phyloP scores from a whole-genome alignment of 768 basidiomycete genomes.

The Solioccasus polychromus region DNA sequence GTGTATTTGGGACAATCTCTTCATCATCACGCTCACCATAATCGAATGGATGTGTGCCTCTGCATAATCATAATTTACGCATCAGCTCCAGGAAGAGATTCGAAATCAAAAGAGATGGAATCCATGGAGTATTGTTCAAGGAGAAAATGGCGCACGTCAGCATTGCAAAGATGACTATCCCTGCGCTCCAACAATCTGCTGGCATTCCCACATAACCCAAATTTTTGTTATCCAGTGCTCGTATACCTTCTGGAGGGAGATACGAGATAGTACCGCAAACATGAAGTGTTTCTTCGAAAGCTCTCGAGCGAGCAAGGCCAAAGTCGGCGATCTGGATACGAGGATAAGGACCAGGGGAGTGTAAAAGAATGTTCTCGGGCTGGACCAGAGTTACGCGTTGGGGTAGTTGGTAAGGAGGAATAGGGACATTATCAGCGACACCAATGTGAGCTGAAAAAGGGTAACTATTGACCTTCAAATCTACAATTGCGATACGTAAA shows the following conservation, averaged over 20 bases:
- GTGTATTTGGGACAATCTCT: conserved; percentile 3
- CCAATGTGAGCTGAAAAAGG: background rate
- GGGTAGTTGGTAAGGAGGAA: background rate
- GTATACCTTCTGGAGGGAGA: conserved; percentile 80
- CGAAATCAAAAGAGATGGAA: too few relatives aligned
- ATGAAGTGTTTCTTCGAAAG: conserved; percentile 79
- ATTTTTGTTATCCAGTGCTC: conserved; percentile 72
- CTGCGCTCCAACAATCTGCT: conserved; percentile 89
- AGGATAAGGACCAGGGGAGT: conserved; percentile 80
- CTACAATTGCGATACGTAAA: conserved; percentile 32
- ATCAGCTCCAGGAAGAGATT: conserved; percentile 12
- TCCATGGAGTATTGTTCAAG: too few relatives aligned
- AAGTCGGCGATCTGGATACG: conserved; percentile 85
- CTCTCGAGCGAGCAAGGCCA: conserved; percentile 75
- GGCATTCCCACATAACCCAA: conserved; percentile 78
- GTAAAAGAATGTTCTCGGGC: conserved; percentile 84
- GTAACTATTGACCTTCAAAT: conserved; percentile 53
- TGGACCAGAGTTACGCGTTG: conserved; percentile 18
- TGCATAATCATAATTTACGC: conserved; percentile 24
- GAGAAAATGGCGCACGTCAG: conserved; percentile 54
- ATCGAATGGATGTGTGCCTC: conserved; percentile 79
- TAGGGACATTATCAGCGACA: background rate
- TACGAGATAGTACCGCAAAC: conserved; percentile 88
- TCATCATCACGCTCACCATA: conserved; percentile 37
- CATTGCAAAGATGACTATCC: conserved; percentile 81